Evolutionary conservation across 108 stramenopile species (phyloP).

Genomic region (Cyclotella choctawhatcheeana): DNA sequence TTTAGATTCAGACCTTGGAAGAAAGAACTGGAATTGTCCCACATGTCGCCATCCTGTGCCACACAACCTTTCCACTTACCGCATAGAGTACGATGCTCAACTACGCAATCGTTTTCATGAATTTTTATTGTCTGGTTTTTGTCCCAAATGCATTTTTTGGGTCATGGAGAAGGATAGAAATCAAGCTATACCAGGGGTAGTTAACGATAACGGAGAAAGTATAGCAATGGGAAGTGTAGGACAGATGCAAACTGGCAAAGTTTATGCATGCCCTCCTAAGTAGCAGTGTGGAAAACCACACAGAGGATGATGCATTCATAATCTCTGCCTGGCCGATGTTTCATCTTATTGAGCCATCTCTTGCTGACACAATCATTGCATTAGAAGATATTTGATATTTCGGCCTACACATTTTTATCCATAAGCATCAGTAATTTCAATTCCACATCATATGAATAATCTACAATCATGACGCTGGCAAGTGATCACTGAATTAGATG

Average conservation of each 20-base stretch:
- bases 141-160: slow-evolving; percentile 23
- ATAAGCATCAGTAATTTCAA: no score
- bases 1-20: slow-evolving; percentile 20
- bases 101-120: slow-evolving; percentile 27
- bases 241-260: slow-evolving; percentile 1
- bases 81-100: slow-evolving; percentile 14
- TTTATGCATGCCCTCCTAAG: neutral
- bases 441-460: no score
- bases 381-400: no score
- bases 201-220: slow-evolving; percentile 4
- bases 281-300: no score
- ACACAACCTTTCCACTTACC: slow-evolving; percentile 13
- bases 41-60: slow-evolving; percentile 23
- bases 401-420: no score
- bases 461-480: no score
- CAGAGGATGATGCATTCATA: no score
- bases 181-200: slow-evolving; percentile 1
- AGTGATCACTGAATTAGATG: no score
- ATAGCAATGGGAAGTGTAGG: slow-evolving; percentile 13
- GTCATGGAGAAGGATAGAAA: slow-evolving; percentile 19
- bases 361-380: no score
- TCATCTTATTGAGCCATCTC: no score
- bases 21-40: slow-evolving; percentile 19
- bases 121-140: slow-evolving; percentile 26
- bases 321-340: no score